These are phyloP conservation scores for Stentor coeruleus DNA, from an alignment of 73 alveolate genomes.

Conservation along the genomic window DNA sequence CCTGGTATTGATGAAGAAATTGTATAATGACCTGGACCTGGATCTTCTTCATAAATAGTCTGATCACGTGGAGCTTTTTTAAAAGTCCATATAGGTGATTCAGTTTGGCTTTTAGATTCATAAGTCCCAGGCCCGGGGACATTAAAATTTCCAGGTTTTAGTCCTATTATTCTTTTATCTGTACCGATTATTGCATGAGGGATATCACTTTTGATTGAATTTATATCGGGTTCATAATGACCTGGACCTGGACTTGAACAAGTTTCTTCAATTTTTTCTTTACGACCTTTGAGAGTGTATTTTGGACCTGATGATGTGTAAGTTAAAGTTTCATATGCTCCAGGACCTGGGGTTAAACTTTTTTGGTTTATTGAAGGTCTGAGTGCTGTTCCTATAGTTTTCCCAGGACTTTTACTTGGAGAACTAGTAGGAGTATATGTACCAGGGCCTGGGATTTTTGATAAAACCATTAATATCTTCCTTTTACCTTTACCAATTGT, in stretches of 20 bases:
- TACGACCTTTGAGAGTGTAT: background rate
- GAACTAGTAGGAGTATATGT: background rate
- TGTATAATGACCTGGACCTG: conserved; percentile 25
- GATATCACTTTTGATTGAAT: too few species aligned
- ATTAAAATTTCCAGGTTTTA: background rate
- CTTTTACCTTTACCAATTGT: conserved; percentile 2
- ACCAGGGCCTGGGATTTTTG: conserved; percentile 18
- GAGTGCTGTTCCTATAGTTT: background rate
- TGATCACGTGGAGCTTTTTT: background rate
- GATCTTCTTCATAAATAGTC: background rate
- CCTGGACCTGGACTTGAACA: background rate
- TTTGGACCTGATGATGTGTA: background rate
- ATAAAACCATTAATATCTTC: background rate
- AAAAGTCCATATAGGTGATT: conserved; percentile 8
- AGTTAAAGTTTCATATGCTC: background rate
- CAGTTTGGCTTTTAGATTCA: background rate
- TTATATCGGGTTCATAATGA: background rate
- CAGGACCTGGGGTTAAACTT: conserved; percentile 19
- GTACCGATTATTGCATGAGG: background rate
- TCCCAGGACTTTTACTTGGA: background rate
- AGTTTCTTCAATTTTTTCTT: background rate
- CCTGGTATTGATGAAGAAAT: conserved; percentile 18
- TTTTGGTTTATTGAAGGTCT: background rate
- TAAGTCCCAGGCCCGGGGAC: conserved; percentile 24
- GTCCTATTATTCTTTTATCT: background rate